Conservation (phyloP, 768 basidiomycete species). For the Hemileccinum rubropunctum region DNA sequence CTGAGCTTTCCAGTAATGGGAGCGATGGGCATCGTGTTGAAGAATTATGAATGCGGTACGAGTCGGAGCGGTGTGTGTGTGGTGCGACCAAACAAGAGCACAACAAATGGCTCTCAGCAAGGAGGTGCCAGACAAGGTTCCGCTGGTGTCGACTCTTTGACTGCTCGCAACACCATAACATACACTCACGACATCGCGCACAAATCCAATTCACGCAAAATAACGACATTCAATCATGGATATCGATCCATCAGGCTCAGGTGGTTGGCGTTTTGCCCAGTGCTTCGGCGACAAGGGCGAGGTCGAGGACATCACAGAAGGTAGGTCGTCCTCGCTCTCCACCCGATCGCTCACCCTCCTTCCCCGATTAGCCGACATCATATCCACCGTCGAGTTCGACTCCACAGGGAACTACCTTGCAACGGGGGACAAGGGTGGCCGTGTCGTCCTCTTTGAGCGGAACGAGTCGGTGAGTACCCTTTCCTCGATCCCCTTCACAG, state of each 20-base stretch:
- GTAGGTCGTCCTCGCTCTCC: constrained; percentile 41
- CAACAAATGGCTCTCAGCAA: constrained; percentile 25
- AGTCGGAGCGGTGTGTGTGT: constrained; percentile 21
- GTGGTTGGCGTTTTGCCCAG: constrained; percentile 98
- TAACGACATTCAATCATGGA: constrained; percentile 53
- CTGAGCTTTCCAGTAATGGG: constrained; percentile 94
- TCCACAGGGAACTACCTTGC: constrained; percentile 99
- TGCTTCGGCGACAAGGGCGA: constrained; percentile 99
- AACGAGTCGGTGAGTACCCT: constrained; percentile 80
- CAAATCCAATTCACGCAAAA: not conserved
- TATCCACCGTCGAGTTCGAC: constrained; percentile 99
- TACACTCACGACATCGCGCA: constrained; percentile 12
- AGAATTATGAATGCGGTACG: constrained; percentile 27
- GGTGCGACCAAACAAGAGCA: constrained; percentile 30
- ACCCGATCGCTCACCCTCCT: constrained; percentile 13
- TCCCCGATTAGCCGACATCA: constrained; percentile 87
- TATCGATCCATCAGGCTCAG: constrained; percentile 77
- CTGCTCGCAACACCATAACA: constrained; percentile 5
- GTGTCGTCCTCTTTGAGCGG: constrained; percentile 97
- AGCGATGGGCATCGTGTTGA: constrained; percentile 68
- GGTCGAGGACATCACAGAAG: constrained; percentile 99
- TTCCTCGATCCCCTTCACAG: constrained; percentile 8
- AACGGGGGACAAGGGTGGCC: constrained; percentile 98
- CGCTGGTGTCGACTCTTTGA: constrained; percentile 19
- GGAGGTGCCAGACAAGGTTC: constrained; percentile 18